phyloP scores from a whole-genome alignment of 345 rosid genomes.

The Iberis pinnata region DNA sequence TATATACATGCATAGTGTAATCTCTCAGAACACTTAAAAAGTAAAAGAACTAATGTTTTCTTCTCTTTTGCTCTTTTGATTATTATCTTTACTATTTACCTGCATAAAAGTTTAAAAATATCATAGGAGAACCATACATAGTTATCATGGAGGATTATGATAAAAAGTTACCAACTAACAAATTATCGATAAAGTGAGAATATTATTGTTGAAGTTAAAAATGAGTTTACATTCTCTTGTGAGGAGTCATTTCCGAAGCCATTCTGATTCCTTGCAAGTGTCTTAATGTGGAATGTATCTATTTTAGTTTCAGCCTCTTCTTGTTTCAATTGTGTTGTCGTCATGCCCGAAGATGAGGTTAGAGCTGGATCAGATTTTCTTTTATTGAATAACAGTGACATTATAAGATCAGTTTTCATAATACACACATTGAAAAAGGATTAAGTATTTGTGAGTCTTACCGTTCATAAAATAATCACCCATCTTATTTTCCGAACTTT shows the following conservation, averaged over 20 bases:
- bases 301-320: slow-evolving; percentile 5
- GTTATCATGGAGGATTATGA: too few species aligned
- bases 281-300: slow-evolving; percentile 15
- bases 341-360: slow-evolving; percentile 27
- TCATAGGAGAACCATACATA: too few species aligned
- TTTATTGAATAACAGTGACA: too few species aligned
- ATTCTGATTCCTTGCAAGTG: not conserved
- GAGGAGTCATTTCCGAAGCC: slow-evolving; percentile 15
- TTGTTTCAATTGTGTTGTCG: slow-evolving; percentile 13
- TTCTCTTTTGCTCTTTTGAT: slow-evolving; percentile 10
- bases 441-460: not conserved
- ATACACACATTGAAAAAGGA: not conserved
- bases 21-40: too few species aligned
- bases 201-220: not conserved
- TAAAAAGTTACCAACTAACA: too few species aligned
- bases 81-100: not conserved
- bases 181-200: not conserved
- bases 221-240: too few species aligned
- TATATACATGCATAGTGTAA: too few species aligned
- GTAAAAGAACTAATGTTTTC: not conserved
- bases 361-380: slow-evolving; percentile 7
- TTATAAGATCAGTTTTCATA: not conserved
- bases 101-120: too few species aligned
- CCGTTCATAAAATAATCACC: slow-evolving; percentile 23
- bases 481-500: slow-evolving; percentile 16